phyloP scores from a whole-genome alignment of 257 asterid species.

The Sherardia arvensis region DNA sequence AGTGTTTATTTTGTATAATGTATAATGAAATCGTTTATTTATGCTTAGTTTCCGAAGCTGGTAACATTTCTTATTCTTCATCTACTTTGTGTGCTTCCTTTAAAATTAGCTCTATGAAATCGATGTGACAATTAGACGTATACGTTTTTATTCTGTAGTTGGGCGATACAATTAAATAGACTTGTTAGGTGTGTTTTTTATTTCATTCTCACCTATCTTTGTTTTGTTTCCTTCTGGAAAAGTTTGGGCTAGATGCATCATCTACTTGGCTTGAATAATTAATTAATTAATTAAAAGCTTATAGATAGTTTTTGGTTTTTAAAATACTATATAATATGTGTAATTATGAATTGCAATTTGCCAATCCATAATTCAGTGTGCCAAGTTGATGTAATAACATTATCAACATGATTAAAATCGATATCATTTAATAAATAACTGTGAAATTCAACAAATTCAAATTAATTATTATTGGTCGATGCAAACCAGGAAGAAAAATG shows the following conservation, averaged over 20 bases:
- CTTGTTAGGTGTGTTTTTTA: not conserved
- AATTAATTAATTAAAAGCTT: not conserved
- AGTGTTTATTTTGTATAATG: no score
- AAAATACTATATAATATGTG: not conserved
- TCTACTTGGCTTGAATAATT: not conserved
- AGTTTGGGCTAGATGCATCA: not conserved
- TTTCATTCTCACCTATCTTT: not conserved
- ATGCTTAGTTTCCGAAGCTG: not conserved
- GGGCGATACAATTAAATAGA: not conserved
- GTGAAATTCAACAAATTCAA: no score
- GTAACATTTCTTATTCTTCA: not conserved
- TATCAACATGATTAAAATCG: no score
- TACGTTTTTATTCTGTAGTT: not conserved
- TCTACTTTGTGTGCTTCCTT: not conserved
- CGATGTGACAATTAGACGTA: not conserved
- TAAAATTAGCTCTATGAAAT: not conserved
- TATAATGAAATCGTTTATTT: no score
- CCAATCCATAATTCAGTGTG: no score
- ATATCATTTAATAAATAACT: no score
- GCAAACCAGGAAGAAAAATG: no score
- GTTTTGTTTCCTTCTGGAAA: slow-evolving; percentile 1
- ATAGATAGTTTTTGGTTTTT: not conserved
- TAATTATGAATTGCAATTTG: not conserved
- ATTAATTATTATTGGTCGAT: no score
- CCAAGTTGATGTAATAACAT: no score